phyloP scores from a whole-genome alignment of 2,329 filamentous ascomycete genomes.

The Amauroascus verrucosus region DNA sequence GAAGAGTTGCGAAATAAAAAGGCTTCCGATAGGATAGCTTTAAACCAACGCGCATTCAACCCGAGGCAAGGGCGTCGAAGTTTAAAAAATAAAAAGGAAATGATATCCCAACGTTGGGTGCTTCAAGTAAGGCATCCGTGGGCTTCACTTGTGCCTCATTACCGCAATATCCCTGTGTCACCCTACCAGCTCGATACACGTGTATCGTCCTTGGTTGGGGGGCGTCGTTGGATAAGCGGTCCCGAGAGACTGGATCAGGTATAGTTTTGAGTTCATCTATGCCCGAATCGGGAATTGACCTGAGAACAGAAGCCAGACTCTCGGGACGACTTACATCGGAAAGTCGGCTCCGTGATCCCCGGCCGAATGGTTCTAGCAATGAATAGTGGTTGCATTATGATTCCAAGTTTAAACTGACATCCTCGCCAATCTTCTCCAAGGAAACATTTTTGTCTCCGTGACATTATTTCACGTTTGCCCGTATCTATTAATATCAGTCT shows the following conservation, averaged over 20 bases:
- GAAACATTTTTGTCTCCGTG: too few relatives aligned
- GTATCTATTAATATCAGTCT: slow-evolving; percentile 1
- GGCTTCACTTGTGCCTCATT: background rate
- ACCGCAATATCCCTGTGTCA: slow-evolving; percentile 4
- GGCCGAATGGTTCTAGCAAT: background rate
- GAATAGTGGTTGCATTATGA: background rate
- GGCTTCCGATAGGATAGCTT: background rate
- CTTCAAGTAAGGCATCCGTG: background rate
- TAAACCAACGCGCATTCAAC: background rate
- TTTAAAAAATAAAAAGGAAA: background rate
- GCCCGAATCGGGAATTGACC: background rate
- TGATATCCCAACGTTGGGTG: background rate
- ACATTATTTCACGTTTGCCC: too few relatives aligned
- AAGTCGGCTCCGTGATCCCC: background rate
- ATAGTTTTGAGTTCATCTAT: slow-evolving; percentile 6
- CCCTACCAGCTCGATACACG: slow-evolving; percentile 10
- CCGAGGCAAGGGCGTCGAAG: background rate
- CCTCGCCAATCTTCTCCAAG: background rate
- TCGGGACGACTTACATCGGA: slow-evolving; percentile 3
- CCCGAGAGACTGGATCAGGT: slow-evolving; percentile 5
- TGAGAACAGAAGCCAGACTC: slow-evolving; percentile 3
- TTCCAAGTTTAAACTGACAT: slow-evolving; percentile 1
- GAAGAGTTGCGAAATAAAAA: too few relatives aligned
- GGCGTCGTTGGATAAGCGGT: background rate
- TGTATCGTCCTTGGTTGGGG: background rate